Percentiles rank a stretch among this genome's conserved stretches.
phyloP scores from a whole-genome alignment of 495 filamentous ascomycete species.

The Penicillium maclennaniae region DNA sequence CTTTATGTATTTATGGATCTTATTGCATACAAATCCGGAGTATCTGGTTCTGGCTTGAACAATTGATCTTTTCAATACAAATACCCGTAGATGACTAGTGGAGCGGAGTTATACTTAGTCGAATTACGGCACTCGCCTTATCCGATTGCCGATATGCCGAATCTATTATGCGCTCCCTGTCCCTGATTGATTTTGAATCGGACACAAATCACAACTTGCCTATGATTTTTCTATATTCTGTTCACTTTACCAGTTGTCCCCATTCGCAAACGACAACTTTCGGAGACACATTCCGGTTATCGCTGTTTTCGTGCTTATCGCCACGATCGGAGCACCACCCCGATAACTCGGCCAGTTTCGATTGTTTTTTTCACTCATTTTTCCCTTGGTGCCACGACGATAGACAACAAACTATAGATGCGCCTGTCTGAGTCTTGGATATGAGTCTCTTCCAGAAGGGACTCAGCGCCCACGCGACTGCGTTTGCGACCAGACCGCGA shows the following conservation, averaged over 20 bases:
- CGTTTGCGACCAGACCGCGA: slow-evolving; percentile 21
- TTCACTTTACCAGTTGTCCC: neutral
- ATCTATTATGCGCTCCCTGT: neutral
- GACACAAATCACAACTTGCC: neutral
- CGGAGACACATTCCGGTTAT: slow-evolving; percentile 8
- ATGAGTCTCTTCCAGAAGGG: slow-evolving; percentile 21
- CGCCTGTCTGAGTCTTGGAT: slow-evolving; percentile 6
- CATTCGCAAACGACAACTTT: neutral
- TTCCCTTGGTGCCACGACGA: neutral
- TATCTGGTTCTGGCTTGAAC: slow-evolving; percentile 7
- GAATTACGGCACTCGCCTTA: slow-evolving; percentile 5
- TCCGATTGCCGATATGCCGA: slow-evolving; percentile 6
- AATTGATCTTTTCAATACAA: neutral
- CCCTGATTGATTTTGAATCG: slow-evolving; percentile 8
- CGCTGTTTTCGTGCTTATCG: slow-evolving; percentile 17
- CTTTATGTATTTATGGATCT: slow-evolving; percentile 13
- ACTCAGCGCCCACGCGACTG: slow-evolving; percentile 9
- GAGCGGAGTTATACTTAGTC: slow-evolving; percentile 5
- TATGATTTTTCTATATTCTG: neutral
- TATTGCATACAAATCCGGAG: slow-evolving; percentile 18
- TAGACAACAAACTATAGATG: slow-evolving; percentile 1
- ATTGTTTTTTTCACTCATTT: neutral
- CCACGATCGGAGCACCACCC: slow-evolving; percentile 10
- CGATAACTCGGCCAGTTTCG: slow-evolving; percentile 1
- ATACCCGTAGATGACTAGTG: neutral